These are phyloP conservation scores for Alternaria sp. DNA, from an alignment of 2,329 filamentous ascomycete genomes.

Conservation along the genomic window DNA sequence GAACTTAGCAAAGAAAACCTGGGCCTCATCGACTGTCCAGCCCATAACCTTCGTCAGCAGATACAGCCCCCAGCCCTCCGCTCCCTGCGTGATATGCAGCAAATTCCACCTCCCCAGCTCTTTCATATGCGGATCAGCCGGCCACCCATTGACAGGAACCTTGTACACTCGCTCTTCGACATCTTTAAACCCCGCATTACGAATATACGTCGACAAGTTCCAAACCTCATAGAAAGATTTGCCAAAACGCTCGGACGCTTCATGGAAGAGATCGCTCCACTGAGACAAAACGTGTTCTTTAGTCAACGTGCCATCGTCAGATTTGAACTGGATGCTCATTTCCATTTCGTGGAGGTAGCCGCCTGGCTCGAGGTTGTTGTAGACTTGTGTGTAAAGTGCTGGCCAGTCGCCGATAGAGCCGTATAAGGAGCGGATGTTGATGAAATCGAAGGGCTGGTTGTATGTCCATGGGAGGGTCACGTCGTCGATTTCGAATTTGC, in stretches of 20 bases:
- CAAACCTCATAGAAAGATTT: constrained; percentile 37
- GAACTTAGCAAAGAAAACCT: constrained; percentile 49
- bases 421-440: constrained; percentile 53
- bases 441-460: constrained; percentile 45
- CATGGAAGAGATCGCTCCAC: constrained; percentile 35
- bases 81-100: constrained; percentile 35
- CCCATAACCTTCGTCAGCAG: constrained; percentile 37
- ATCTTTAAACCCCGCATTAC: constrained; percentile 33
- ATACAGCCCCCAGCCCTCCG: constrained; percentile 38
- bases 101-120: constrained; percentile 43
- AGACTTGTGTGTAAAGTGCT: constrained; percentile 42
- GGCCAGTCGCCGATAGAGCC: constrained; percentile 53
- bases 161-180: constrained; percentile 37
- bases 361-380: constrained; percentile 40
- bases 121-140: constrained; percentile 36
- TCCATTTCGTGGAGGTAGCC: constrained; percentile 52
- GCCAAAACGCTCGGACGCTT: constrained; percentile 28
- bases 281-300: constrained; percentile 37
- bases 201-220: constrained; percentile 34
- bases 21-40: constrained; percentile 51
- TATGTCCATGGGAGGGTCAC: constrained; percentile 48
- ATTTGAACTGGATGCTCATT: constrained; percentile 48
- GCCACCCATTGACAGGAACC: constrained; percentile 38
- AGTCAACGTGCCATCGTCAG: constrained; percentile 46
- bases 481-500: constrained; percentile 55